Percentiles rank a stretch among this genome's conserved stretches.
Conservation (phyloP, 768 basidiomycete genomes). For the Boletus vermiculosoides region DNA sequence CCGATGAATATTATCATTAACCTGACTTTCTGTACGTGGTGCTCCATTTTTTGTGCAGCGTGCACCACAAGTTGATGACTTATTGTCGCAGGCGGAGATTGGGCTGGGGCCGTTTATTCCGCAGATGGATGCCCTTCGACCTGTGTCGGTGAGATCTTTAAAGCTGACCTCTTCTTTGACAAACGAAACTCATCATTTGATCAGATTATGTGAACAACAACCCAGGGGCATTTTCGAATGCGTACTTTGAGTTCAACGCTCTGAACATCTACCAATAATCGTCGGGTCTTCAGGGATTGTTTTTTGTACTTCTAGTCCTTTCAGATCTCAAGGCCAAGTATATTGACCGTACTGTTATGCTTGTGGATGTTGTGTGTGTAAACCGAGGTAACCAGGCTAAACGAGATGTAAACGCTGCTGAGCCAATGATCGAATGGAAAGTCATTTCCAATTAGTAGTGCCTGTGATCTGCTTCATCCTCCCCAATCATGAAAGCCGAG, state of each 20-base stretch:
- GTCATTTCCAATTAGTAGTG: neutral
- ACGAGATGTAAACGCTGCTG: too few relatives aligned
- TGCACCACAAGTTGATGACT: neutral
- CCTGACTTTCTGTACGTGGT: slow-evolving; percentile 20
- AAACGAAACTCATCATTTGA: slow-evolving; percentile 37
- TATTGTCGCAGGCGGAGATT: slow-evolving; percentile 26
- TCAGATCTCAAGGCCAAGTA: neutral
- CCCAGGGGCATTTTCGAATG: slow-evolving; percentile 18
- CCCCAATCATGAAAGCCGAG: neutral
- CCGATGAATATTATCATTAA: slow-evolving; percentile 24
- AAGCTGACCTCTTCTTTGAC: neutral
- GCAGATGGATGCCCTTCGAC: slow-evolving; percentile 25
- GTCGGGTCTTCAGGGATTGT: neutral
- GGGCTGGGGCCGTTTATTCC: slow-evolving; percentile 25
- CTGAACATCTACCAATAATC: slow-evolving; percentile 21
- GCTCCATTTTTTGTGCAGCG: neutral
- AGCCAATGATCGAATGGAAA: neutral
- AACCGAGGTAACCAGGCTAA: neutral
- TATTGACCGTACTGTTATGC: neutral
- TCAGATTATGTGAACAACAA: slow-evolving; percentile 45
- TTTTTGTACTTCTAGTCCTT: neutral
- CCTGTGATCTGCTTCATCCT: neutral
- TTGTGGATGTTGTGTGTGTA: neutral
- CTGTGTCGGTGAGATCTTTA: slow-evolving; percentile 24
- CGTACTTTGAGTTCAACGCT: slow-evolving; percentile 25